Evolutionary conservation across 2,329 filamentous ascomycete genomes (phyloP), one percentile per base, ranked within the genome.

Genomic region (Aureobasidium leucospermi): DNA sequence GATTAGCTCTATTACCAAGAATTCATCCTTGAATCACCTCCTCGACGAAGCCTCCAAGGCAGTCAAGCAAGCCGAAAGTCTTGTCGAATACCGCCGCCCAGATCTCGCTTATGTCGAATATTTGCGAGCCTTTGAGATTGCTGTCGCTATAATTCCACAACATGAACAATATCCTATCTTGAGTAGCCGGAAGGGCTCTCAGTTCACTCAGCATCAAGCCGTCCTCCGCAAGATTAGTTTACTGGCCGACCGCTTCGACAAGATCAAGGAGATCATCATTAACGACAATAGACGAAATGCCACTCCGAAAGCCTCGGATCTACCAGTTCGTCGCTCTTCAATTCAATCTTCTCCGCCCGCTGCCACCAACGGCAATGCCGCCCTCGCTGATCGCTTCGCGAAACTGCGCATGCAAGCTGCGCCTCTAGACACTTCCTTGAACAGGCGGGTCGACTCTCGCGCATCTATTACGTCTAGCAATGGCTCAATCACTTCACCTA

Each of bases 61-160:
- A 58, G 71, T 79, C 61, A 70, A 67, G 41, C 70, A 71, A 47
- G 86, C 89, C 39, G 81, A 85, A 63, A 82, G 81, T 56, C 77
- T 80, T 60, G 66, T 85, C 61, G 81, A 82, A 62, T 87, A 88
- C 73, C 77, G 82, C 29, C 79, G 85, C 38, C 83, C 85, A 4
- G 90, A 94, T 68, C 73, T 85, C 39, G 92, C 92, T 3, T 87
- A 96, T 59, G 83, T 88, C 64, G 89, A 96, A 62, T 97, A 93
- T 69, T 81, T 97, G 60, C 84, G 87, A 63, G 89, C 92, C 10
- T 91, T 83, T 61, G 85, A 91, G 60, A 87, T 96, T 59, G 82
- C 88, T 13, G 80, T 91, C 53, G 85, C 93, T 59, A 77, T 86
- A 43, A 86, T 97, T 29, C 88, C 89, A 2, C 80, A 79, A 38